Conservation (phyloP, 228 moss, liverwort and hornwort species). For the Sphagnum magellanicum region DNA sequence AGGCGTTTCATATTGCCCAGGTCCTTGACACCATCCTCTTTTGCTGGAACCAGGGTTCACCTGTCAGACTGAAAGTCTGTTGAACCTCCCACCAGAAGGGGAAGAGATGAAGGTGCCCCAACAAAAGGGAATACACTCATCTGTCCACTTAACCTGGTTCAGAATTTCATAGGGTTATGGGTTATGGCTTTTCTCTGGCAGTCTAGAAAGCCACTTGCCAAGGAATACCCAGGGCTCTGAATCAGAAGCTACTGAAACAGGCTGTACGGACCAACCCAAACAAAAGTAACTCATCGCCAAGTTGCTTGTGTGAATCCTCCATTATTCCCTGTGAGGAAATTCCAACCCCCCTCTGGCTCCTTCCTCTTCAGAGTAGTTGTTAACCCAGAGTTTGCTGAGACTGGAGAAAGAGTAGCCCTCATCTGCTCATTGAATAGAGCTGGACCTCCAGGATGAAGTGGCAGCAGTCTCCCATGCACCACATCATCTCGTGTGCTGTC, state of each 20-base stretch:
- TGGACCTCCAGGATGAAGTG: conserved; percentile 50
- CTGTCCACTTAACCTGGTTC: no score
- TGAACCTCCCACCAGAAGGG: no score
- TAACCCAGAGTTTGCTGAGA: conserved; percentile 25
- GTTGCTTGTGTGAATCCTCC: conserved; percentile 67
- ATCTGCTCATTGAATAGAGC: conserved; percentile 43
- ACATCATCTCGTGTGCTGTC: conserved; percentile 67
- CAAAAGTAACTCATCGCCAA: conserved; percentile 57
- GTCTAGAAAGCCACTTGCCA: no score
- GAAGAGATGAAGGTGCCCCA: no score
- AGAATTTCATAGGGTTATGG: no score
- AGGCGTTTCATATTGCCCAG: no score
- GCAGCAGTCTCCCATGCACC: conserved; percentile 56
- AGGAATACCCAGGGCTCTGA: no score
- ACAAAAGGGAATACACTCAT: no score
- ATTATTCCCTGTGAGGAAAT: conserved; percentile 37
- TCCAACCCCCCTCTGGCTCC: conserved; percentile 95
- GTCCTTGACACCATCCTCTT: no score
- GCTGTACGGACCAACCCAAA: conserved; percentile 62
- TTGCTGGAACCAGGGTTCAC: no score
- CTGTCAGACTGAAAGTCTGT: no score
- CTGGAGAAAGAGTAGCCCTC: conserved; percentile 20
- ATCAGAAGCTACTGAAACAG: conserved; percentile 13
- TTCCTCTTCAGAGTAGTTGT: conserved; percentile 65
- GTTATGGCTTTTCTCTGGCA: no score